Percentiles rank a stretch among this genome's conserved stretches.
Evolutionary conservation across 2,329 filamentous ascomycete genomes (phyloP).

Genomic region (Coleophoma eucalyptorum): DNA sequence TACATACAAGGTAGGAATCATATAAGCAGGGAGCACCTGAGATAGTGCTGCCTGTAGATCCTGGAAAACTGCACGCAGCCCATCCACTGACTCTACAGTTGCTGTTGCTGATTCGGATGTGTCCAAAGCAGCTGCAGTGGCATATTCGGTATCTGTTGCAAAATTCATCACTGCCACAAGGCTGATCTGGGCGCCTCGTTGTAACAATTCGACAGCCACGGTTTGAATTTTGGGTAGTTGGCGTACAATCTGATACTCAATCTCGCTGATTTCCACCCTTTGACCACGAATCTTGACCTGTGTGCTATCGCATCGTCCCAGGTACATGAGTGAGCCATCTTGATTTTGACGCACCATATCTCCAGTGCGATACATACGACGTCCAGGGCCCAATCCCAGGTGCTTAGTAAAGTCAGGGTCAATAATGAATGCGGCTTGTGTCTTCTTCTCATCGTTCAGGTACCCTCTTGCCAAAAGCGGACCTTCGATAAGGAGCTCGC

Average conservation of each 20-base stretch:
- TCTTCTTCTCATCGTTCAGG: slow-evolving; percentile 14
- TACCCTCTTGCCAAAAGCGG: slow-evolving; percentile 15
- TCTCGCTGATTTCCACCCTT: slow-evolving; percentile 59
- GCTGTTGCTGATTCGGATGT: neutral
- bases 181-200: neutral
- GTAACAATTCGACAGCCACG: neutral
- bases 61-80: slow-evolving; percentile 1
- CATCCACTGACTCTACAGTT: neutral
- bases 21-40: slow-evolving; percentile 7
- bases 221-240: neutral
- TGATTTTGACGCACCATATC: slow-evolving; percentile 57
- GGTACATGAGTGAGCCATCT: slow-evolving; percentile 55
- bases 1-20: slow-evolving; percentile 8
- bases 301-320: slow-evolving; percentile 59
- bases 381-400: neutral
- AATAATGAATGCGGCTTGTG: slow-evolving; percentile 8
- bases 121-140: neutral
- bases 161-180: slow-evolving; percentile 1
- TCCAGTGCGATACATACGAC: slow-evolving; percentile 54
- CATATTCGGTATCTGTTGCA: neutral
- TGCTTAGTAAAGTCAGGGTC: slow-evolving; percentile 3
- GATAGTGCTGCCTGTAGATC: neutral
- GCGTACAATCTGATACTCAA: slow-evolving; percentile 28
- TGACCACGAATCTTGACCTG: slow-evolving; percentile 63
- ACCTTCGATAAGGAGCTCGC: slow-evolving; percentile 18